Evolutionary conservation across 371 early-diverging fungal species (phyloP).

Genomic region (Mucor mucedo): DNA sequence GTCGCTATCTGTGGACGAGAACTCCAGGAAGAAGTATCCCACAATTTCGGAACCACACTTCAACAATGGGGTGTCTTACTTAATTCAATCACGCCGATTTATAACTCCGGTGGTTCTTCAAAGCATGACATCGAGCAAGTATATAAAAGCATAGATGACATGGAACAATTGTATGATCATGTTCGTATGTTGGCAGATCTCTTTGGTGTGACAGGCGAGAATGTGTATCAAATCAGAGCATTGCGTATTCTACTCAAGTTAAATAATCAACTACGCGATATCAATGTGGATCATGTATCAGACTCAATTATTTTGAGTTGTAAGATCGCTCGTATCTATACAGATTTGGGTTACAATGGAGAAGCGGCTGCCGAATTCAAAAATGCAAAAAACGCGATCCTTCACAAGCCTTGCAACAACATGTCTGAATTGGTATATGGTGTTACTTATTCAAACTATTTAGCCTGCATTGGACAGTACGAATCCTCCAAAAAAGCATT

Average conservation of each 20-base stretch:
- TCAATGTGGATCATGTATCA: constrained; percentile 34
- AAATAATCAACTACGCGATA: constrained; percentile 44
- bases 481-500: constrained; percentile 35
- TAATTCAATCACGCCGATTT: constrained; percentile 31
- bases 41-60: constrained; percentile 57
- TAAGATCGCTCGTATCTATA: constrained; percentile 58
- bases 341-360: constrained; percentile 69
- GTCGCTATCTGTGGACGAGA: constrained; percentile 57
- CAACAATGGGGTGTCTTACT: constrained; percentile 64
- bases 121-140: constrained; percentile 26
- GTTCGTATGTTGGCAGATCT: constrained; percentile 53
- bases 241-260: constrained; percentile 54
- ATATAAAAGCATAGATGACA: constrained; percentile 36
- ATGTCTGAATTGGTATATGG: constrained; percentile 37
- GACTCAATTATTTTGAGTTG: constrained; percentile 58
- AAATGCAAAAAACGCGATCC: constrained; percentile 48
- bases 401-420: constrained; percentile 23
- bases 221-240: constrained; percentile 46
- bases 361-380: constrained; percentile 64
- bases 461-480: constrained; percentile 43
- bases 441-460: constrained; percentile 48
- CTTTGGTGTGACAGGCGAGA: constrained; percentile 52
- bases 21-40: constrained; percentile 23
- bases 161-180: constrained; percentile 49
- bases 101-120: constrained; percentile 19